Percentiles rank a stretch among this genome's conserved stretches.
These are phyloP conservation scores for Blastocystis sp. DNA, from an alignment of 352 stramenopile species.

Conservation along the genomic window DNA sequence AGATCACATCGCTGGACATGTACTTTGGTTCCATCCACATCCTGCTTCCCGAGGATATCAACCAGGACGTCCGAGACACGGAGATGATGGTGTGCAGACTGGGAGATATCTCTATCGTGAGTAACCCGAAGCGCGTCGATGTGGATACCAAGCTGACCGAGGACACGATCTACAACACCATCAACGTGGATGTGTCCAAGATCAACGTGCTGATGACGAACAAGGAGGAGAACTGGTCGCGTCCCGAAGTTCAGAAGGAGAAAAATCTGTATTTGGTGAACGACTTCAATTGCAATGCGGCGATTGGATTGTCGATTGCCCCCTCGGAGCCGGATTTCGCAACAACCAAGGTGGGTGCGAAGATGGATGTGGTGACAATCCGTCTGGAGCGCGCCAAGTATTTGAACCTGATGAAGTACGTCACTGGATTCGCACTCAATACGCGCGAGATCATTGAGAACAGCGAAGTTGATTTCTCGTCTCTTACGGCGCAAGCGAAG, in stretches of 20 bases:
- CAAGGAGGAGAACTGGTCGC: not conserved
- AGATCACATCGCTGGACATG: not conserved
- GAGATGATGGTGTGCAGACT: not conserved
- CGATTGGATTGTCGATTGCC: not conserved
- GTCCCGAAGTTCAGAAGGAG: not conserved
- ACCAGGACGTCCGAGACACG: not conserved
- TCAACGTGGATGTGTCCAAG: not conserved
- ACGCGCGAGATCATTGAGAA: not conserved
- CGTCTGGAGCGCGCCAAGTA: not conserved
- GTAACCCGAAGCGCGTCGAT: not conserved
- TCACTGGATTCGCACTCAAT: not conserved
- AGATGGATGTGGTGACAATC: conserved; percentile 6
- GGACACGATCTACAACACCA: conserved; percentile 11
- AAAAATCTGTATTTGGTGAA: conserved; percentile 37
- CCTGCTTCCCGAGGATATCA: conserved; percentile 43
- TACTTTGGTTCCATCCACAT: conserved; percentile 16
- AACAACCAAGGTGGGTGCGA: not conserved
- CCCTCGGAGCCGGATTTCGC: conserved; percentile 9
- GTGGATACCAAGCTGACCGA: not conserved
- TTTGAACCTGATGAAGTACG: not conserved
- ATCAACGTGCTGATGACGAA: conserved; percentile 38
- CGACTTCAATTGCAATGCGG: conserved; percentile 1
- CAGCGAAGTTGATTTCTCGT: conserved; percentile 23
- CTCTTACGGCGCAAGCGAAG: not conserved
- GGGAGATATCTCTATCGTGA: conserved; percentile 18